Conservation (phyloP, 228 moss, liverwort and hornwort species). For the Sphagnum magellanicum region DNA sequence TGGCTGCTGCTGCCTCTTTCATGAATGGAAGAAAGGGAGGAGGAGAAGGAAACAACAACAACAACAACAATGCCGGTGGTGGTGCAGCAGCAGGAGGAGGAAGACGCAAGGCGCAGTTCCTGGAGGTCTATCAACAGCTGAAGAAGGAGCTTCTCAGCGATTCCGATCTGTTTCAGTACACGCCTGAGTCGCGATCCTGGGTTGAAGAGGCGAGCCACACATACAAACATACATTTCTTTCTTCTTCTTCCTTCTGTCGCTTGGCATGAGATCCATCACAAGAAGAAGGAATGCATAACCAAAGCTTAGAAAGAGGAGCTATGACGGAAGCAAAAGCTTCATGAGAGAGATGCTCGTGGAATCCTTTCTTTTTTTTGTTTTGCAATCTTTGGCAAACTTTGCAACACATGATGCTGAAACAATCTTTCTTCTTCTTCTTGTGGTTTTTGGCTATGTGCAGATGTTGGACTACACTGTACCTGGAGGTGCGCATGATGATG, state of each 20-base stretch:
- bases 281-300: no score
- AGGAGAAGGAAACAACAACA: neutral
- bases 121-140: slow-evolving; percentile 73
- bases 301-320: no score
- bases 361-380: neutral
- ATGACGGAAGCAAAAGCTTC: no score
- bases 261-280: no score
- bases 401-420: neutral
- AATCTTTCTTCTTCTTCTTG: neutral
- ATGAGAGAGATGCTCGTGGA: no score
- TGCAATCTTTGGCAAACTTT: neutral
- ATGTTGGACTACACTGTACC: slow-evolving; percentile 86
- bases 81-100: neutral
- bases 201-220: slow-evolving; percentile 55
- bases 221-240: no score
- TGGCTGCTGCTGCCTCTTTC: neutral
- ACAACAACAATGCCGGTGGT: neutral
- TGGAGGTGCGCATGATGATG: slow-evolving; percentile 41
- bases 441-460: slow-evolving; percentile 21
- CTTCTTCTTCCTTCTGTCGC: no score
- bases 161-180: slow-evolving; percentile 49
- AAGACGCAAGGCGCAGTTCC: slow-evolving; percentile 17
- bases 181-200: slow-evolving; percentile 75
- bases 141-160: slow-evolving; percentile 72
- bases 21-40: neutral